A percentile compares a stretch with the other conserved stretches of the same genome.
phyloP scores from a whole-genome alignment of 2,329 filamentous ascomycete genomes.

The Aspergillus hortae region DNA sequence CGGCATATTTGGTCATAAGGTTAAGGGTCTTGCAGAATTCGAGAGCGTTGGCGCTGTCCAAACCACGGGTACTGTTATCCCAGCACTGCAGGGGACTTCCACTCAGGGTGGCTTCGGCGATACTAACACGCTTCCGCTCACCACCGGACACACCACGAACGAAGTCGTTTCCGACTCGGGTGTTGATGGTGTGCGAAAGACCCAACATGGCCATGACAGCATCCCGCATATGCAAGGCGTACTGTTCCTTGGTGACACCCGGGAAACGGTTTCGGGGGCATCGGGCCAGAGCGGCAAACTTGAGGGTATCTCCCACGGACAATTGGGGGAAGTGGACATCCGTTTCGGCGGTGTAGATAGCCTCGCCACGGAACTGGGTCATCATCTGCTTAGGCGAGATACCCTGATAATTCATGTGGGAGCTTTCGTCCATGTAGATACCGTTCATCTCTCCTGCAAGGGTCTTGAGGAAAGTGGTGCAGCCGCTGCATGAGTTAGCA shows the following conservation, averaged over 20 bases:
- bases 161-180: conserved; percentile 52
- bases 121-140: conserved; percentile 59
- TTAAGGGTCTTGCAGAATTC: conserved; percentile 54
- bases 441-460: conserved; percentile 80
- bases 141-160: conserved; percentile 60
- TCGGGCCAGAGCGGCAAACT: conserved; percentile 72
- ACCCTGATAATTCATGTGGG: conserved; percentile 76
- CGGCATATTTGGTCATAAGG: conserved; percentile 48
- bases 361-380: conserved; percentile 66
- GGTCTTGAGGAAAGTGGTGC: conserved; percentile 84
- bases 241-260: conserved; percentile 40
- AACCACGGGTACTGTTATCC: conserved; percentile 48
- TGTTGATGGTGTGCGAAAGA: conserved; percentile 49
- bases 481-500: conserved; percentile 41
- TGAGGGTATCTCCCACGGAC: conserved; percentile 73
- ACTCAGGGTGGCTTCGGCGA: conserved; percentile 52
- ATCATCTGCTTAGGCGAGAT: conserved; percentile 55
- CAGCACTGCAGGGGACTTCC: conserved; percentile 47
- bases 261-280: conserved; percentile 41
- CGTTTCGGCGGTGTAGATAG: conserved; percentile 80
- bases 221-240: conserved; percentile 41
- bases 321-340: conserved; percentile 79
- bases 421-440: conserved; percentile 66
- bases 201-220: conserved; percentile 45
- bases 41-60: conserved; percentile 54